Percentiles rank a stretch among this genome's conserved stretches.
phyloP scores from a whole-genome alignment of 176 grass and related monocot genomes.

The Luzula sylvatica region DNA sequence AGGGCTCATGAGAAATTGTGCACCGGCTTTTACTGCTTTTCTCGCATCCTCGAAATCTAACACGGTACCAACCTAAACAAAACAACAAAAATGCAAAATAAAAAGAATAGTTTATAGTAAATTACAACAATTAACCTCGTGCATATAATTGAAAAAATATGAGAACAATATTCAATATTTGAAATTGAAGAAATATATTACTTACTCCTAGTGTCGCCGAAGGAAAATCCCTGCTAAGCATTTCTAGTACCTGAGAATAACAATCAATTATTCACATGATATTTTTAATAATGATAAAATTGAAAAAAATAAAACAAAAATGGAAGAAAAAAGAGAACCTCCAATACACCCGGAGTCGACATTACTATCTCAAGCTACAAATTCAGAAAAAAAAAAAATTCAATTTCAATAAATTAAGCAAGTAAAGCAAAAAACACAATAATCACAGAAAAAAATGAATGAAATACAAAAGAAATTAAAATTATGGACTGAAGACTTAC shows the following conservation, averaged over 20 bases:
- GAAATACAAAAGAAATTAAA: not conserved
- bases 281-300: not conserved
- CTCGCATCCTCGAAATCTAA: conserved; percentile 65
- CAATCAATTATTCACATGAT: not conserved
- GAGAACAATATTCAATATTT: not conserved
- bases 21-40: conserved; percentile 54
- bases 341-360: conserved; percentile 57
- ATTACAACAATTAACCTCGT: not conserved
- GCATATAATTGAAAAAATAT: not conserved
- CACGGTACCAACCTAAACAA: conserved; percentile 64
- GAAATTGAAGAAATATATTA: conserved; percentile 9
- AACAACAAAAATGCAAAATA: not conserved
- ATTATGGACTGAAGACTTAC: conserved; percentile 28
- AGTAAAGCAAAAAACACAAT: not conserved
- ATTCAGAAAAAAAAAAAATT: conserved; percentile 6
- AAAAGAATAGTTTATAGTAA: not conserved
- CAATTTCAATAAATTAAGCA: not conserved
- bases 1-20: conserved; percentile 90
- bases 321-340: conserved; percentile 30
- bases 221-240: conserved; percentile 51
- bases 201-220: conserved; percentile 68
- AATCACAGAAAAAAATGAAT: not conserved
- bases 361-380: conserved; percentile 81
- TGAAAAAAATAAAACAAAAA: not conserved
- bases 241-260: conserved; percentile 39